A percentile compares a stretch with the other conserved stretches of the same genome.
phyloP scores from a whole-genome alignment of 202 grass and related monocot genomes.

The Thinopyrum obtusiflorum region DNA sequence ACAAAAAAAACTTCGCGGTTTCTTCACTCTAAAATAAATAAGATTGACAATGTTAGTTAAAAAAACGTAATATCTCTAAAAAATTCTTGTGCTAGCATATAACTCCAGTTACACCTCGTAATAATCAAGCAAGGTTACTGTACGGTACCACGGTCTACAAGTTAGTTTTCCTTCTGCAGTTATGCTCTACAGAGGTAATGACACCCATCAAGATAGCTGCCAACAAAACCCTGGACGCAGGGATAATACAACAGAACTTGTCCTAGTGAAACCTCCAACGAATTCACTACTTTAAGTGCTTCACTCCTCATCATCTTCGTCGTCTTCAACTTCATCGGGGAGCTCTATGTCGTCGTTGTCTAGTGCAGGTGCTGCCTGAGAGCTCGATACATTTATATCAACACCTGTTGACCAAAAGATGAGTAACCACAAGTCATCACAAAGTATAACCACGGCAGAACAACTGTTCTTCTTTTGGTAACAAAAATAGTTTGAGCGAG shows the following conservation, averaged over 20 bases:
- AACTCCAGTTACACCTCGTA: background rate
- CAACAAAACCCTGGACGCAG: background rate
- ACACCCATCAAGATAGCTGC: background rate
- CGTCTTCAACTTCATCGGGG: slow-evolving; percentile 40
- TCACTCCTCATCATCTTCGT: slow-evolving; percentile 37
- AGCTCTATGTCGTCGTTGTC: slow-evolving; percentile 39
- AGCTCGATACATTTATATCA: slow-evolving; percentile 26
- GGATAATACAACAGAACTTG: background rate
- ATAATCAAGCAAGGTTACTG: background rate
- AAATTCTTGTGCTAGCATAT: background rate
- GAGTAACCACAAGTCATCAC: background rate
- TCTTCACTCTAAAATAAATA: background rate
- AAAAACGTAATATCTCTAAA: background rate
- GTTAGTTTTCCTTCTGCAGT: slow-evolving; percentile 21
- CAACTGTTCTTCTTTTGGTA: background rate
- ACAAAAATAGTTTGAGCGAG: background rate
- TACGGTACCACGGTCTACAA: background rate
- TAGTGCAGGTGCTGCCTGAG: slow-evolving; percentile 27
- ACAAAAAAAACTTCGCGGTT: background rate
- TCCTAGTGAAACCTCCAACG: background rate
- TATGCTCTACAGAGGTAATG: slow-evolving; percentile 10
- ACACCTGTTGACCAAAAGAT: slow-evolving; percentile 19
- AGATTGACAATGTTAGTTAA: background rate
- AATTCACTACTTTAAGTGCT: background rate
- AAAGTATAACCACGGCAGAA: background rate